Percentiles rank a stretch among this genome's conserved stretches.
Conservation (phyloP, 352 stramenopile species). For the Pythium oligandrum region DNA sequence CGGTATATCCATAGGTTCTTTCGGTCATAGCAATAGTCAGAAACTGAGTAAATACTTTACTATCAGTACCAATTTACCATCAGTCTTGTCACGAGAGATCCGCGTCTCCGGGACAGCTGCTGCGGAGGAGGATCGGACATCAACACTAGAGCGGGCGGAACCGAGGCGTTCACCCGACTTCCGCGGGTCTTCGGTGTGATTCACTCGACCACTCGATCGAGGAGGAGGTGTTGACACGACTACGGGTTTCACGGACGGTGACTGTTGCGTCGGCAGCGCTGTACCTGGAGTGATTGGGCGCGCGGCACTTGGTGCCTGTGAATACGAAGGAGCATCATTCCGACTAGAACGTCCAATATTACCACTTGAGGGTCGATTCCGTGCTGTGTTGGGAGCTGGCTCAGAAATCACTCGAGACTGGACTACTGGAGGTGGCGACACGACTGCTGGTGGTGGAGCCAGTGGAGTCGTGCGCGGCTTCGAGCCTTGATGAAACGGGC, state of each 20-base stretch:
- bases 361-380: conserved; percentile 9
- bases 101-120: too few relatives aligned
- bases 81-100: too few relatives aligned
- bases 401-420: conserved; percentile 13
- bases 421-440: conserved; percentile 4
- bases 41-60: too few relatives aligned
- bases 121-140: too few relatives aligned
- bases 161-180: conserved; percentile 6
- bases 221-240: conserved; percentile 2
- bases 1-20: too few relatives aligned
- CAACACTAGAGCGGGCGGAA: too few relatives aligned
- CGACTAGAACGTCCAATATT: background rate
- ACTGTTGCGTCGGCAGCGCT: conserved; percentile 2
- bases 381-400: background rate
- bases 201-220: conserved; percentile 4
- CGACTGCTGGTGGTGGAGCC: conserved; percentile 12
- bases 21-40: too few relatives aligned
- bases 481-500: conserved; percentile 40
- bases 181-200: conserved; percentile 11
- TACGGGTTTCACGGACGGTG: background rate
- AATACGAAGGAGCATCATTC: background rate
- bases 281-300: conserved; percentile 14
- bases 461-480: conserved; percentile 4
- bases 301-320: background rate
- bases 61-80: too few relatives aligned